Percentiles rank a stretch among this genome's conserved stretches.
Evolutionary conservation across 2,329 filamentous ascomycete genomes (phyloP).

Genomic region (Chrysosporium queenslandicum): DNA sequence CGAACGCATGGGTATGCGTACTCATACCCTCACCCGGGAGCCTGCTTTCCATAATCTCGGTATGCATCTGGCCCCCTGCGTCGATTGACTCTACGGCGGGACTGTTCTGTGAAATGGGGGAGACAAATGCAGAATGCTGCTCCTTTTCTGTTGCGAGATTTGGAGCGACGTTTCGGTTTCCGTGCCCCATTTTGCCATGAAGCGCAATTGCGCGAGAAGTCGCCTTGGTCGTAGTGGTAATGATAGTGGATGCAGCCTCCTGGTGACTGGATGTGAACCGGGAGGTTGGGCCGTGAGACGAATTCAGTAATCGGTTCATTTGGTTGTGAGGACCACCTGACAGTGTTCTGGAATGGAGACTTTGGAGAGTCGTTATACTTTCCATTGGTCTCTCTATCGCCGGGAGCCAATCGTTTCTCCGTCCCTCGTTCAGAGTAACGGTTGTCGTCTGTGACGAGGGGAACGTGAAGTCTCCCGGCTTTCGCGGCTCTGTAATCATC

Average conservation of each 20-base stretch:
- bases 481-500: constrained; percentile 1
- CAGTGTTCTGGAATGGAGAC: not conserved
- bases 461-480: not conserved
- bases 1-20: not conserved
- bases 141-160: constrained; percentile 1
- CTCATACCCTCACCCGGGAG: not conserved
- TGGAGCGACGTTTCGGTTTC: not conserved
- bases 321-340: not conserved
- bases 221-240: constrained; percentile 30
- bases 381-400: not conserved
- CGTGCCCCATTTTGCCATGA: not conserved
- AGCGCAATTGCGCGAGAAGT: constrained; percentile 14
- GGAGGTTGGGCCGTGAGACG: not conserved
- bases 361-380: not conserved
- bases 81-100: not conserved
- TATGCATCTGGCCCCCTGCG: too few relatives aligned
- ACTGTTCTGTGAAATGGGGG: not conserved
- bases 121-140: constrained; percentile 7
- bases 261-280: not conserved
- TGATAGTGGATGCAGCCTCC: constrained; percentile 31
- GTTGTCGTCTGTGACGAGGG: constrained; percentile 13
- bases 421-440: not conserved
- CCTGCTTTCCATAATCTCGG: not conserved
- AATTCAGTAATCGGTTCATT: not conserved
- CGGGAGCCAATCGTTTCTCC: not conserved